Conservation (phyloP, 1,284 basidiomycete species). For the Tremellales sp. region DNA sequence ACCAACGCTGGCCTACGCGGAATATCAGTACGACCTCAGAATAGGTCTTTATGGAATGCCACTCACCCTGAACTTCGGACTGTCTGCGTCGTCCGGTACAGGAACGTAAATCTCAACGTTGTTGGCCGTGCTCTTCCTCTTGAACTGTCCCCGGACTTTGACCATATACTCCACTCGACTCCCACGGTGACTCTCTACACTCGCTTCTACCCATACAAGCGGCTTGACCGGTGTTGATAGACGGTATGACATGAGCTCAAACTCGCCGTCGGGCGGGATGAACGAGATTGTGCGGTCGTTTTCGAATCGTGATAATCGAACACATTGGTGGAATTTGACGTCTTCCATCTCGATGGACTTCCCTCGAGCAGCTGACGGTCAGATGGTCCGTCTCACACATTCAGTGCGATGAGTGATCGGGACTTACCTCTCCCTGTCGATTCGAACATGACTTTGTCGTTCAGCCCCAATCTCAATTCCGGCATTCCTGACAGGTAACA, state of each 20-base stretch:
- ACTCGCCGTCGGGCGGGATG: constrained; percentile 98
- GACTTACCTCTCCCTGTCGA: constrained; percentile 72
- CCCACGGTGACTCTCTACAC: constrained; percentile 90
- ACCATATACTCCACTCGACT: constrained; percentile 96
- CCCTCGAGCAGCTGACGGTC: constrained; percentile 67
- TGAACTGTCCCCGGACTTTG: constrained; percentile 97
- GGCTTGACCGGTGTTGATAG: constrained; percentile 96
- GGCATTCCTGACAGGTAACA: constrained; percentile 99
- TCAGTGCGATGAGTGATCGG: no score
- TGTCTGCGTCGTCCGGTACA: constrained; percentile 97
- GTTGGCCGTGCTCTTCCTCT: constrained; percentile 91
- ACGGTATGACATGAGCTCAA: constrained; percentile 96
- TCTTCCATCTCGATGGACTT: constrained; percentile 99
- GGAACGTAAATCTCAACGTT: constrained; percentile 98
- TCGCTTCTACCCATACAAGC: constrained; percentile 95
- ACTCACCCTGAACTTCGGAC: constrained; percentile 87
- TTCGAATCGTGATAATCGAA: constrained; percentile 97
- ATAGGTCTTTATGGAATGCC: constrained; percentile 1
- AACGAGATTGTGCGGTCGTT: constrained; percentile 99
- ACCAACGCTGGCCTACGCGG: constrained; percentile 84
- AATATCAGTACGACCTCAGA: background rate
- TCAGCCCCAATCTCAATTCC: constrained; percentile 88
- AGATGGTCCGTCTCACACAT: background rate
- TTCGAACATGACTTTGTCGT: constrained; percentile 99
- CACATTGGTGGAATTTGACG: constrained; percentile 99